Evolutionary conservation across 1,284 basidiomycete species (phyloP).

Genomic region (Cutaneotrichosporon spelunceum): DNA sequence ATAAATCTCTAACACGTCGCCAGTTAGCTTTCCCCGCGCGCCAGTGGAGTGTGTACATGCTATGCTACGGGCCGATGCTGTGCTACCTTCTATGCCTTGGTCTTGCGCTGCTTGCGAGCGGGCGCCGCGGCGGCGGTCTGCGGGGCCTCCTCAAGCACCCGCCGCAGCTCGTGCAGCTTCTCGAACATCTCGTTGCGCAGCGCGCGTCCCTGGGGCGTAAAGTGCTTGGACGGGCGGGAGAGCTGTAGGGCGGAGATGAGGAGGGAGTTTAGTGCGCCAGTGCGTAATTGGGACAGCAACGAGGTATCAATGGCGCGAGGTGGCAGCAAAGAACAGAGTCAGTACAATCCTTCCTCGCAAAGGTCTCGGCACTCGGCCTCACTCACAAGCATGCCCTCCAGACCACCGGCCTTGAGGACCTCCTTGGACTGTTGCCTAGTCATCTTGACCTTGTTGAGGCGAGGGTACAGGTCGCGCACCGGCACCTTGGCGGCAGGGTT

Average conservation of each 20-base stretch:
- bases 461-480: constrained; percentile 12
- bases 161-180: constrained; percentile 31
- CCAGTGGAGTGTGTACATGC: constrained; percentile 1
- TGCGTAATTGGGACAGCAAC: too few relatives aligned
- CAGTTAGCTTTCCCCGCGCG: not conserved
- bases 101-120: not conserved
- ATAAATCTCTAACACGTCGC: too few relatives aligned
- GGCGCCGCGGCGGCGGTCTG: not conserved
- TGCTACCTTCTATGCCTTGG: not conserved
- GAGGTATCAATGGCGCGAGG: not conserved
- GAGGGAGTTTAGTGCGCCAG: too few relatives aligned
- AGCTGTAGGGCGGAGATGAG: constrained; percentile 30
- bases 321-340: not conserved
- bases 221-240: constrained; percentile 38
- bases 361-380: not conserved
- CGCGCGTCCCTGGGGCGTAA: constrained; percentile 43
- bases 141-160: not conserved
- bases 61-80: not conserved
- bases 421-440: constrained; percentile 37
- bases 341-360: not conserved
- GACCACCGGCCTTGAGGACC: constrained; percentile 48
- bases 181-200: constrained; percentile 46
- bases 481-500: not conserved
- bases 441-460: constrained; percentile 42
- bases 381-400: constrained; percentile 50